A percentile compares a stretch with the other conserved stretches of the same genome.
Conservation (phyloP, 2,329 filamentous ascomycete species). For the Nemania bipapillata region DNA sequence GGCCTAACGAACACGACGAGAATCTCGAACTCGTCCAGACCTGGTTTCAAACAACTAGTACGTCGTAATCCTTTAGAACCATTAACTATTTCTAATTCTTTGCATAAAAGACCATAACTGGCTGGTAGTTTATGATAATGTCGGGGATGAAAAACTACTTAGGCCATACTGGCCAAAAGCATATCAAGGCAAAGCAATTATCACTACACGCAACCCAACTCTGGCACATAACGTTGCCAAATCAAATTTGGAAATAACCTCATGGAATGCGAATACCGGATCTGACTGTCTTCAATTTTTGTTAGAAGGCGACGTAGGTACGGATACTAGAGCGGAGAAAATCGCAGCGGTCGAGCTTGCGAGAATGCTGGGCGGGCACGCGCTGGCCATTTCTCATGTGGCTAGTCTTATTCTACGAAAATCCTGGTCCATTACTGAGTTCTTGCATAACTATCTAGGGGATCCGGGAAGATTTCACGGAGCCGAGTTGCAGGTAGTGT, state of each 20-base stretch:
- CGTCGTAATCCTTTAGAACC: too few relatives aligned
- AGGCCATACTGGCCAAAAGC: neutral
- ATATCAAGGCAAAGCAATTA: neutral
- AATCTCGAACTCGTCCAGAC: neutral
- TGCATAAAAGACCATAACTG: too few relatives aligned
- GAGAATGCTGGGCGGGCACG: neutral
- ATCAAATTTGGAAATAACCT: neutral
- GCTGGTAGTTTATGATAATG: constrained; percentile 5
- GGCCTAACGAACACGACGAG: neutral
- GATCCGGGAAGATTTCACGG: neutral
- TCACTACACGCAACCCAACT: neutral
- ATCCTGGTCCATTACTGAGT: neutral
- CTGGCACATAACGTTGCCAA: neutral
- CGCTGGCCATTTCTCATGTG: neutral
- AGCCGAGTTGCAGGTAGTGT: neutral
- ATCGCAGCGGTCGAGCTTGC: neutral
- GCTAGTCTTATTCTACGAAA: neutral
- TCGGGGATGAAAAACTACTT: neutral
- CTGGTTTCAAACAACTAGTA: neutral
- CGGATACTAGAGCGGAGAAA: neutral
- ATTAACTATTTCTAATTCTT: too few relatives aligned
- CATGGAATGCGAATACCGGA: neutral
- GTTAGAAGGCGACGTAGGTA: neutral
- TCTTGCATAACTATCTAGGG: neutral
- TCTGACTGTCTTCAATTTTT: neutral